A percentile compares a stretch with the other conserved stretches of the same genome.
Evolutionary conservation across 148 eudicot genomes (phyloP).

Genomic region (Camellia granthamiana): DNA sequence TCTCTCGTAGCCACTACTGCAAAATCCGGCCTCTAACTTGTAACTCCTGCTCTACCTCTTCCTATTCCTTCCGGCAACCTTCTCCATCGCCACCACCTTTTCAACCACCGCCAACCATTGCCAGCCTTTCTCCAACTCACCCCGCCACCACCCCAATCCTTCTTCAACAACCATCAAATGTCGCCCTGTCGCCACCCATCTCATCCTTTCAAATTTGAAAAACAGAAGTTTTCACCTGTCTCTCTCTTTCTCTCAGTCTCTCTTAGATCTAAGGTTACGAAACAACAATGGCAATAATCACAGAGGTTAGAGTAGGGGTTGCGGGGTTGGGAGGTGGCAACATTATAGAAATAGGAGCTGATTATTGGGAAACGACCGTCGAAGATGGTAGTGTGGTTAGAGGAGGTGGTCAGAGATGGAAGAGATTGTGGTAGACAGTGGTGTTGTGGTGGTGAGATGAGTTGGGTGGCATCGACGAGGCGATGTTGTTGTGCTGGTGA

Average conservation of each 20-base stretch:
- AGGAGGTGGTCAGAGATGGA: background rate
- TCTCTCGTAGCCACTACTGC: background rate
- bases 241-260: background rate
- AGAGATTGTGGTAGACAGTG: background rate
- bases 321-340: background rate
- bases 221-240: background rate
- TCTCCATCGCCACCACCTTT: background rate
- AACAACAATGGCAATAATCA: background rate
- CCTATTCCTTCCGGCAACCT: background rate
- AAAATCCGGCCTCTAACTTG: background rate
- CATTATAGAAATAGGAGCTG: background rate
- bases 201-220: too few relatives aligned
- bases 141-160: background rate
- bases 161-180: background rate
- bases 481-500: background rate
- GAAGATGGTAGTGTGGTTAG: background rate
- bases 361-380: too few relatives aligned
- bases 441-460: background rate
- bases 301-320: background rate
- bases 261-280: too few relatives aligned
- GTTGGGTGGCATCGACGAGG: background rate
- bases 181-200: background rate
- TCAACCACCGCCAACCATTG: background rate
- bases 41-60: background rate
- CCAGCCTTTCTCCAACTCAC: background rate